phyloP scores from a whole-genome alignment of 2,329 filamentous ascomycete species.

The Arthrobotrys sinensis region DNA sequence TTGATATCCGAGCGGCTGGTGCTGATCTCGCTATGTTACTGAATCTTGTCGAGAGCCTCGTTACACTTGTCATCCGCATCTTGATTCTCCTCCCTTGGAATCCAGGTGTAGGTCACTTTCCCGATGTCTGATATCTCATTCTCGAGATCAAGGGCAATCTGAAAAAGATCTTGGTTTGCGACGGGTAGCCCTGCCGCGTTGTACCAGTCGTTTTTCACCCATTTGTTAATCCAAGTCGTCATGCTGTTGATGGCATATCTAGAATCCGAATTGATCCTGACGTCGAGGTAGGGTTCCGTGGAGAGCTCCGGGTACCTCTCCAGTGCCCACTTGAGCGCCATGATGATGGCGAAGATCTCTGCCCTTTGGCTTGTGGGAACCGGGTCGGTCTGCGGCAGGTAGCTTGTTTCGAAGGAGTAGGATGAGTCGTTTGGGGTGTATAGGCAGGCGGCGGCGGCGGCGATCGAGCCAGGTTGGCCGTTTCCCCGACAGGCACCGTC shows the following conservation, averaged over 20 bases:
- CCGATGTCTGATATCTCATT: conserved; percentile 64
- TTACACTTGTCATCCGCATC: conserved; percentile 66
- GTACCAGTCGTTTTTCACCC: conserved; percentile 66
- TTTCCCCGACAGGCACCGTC: conserved; percentile 67
- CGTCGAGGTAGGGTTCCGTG: conserved; percentile 57
- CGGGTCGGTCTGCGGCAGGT: conserved; percentile 37
- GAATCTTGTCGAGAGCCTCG: conserved; percentile 64
- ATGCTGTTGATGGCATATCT: conserved; percentile 67
- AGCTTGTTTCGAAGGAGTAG: background rate
- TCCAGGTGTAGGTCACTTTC: conserved; percentile 65
- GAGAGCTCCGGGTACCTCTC: conserved; percentile 62
- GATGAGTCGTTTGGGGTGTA: background rate
- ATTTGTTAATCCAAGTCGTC: conserved; percentile 66
- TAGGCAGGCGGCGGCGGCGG: conserved; percentile 66
- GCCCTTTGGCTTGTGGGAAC: conserved; percentile 67
- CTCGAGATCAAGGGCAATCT: conserved; percentile 64
- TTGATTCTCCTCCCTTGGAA: conserved; percentile 66
- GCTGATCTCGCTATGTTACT: background rate
- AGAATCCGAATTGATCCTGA: conserved; percentile 67
- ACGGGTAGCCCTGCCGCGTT: conserved; percentile 65
- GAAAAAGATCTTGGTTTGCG: conserved; percentile 67
- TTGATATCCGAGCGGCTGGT: too few relatives aligned
- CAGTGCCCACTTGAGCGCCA: conserved; percentile 71
- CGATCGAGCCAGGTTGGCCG: conserved; percentile 63
- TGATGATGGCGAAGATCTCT: conserved; percentile 68